Evolutionary conservation across 805 yeast species (phyloP).

Genomic region (Kazachstania taianensis): DNA sequence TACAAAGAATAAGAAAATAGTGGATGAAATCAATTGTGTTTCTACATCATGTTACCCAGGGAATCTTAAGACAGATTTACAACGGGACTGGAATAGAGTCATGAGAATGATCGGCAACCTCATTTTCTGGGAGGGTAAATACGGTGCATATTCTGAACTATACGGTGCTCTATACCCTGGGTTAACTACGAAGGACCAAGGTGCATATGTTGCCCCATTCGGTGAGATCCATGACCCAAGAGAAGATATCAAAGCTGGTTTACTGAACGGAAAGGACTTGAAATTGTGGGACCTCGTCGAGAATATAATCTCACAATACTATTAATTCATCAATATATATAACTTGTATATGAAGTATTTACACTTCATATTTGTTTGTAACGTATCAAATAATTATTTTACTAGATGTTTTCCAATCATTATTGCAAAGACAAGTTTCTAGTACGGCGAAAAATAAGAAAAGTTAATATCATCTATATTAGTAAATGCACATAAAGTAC

Average conservation of each 20-base stretch:
- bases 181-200: conserved; percentile 22
- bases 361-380: too few species aligned
- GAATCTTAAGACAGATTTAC: conserved; percentile 25
- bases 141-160: conserved; percentile 33
- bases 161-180: conserved; percentile 31
- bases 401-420: too few species aligned
- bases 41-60: conserved; percentile 33
- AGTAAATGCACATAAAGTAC: too few species aligned
- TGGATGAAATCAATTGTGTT: conserved; percentile 23
- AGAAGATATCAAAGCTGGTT: conserved; percentile 20
- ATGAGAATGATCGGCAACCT: conserved; percentile 9
- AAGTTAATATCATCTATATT: too few species aligned
- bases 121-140: conserved; percentile 15
- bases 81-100: conserved; percentile 19
- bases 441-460: too few species aligned
- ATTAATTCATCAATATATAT: too few species aligned
- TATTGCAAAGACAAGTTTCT: too few species aligned
- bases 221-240: conserved; percentile 27
- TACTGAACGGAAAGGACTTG: conserved; percentile 22
- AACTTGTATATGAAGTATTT: too few species aligned
- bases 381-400: too few species aligned
- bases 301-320: conserved; percentile 5
- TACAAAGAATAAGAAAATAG: conserved; percentile 15
- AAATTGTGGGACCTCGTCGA: conserved; percentile 22
- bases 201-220: conserved; percentile 31